Percentiles rank a stretch among this genome's conserved stretches.
Evolutionary conservation across 1,284 basidiomycete species (phyloP).

Genomic region (Stygiomarasmius scandens): DNA sequence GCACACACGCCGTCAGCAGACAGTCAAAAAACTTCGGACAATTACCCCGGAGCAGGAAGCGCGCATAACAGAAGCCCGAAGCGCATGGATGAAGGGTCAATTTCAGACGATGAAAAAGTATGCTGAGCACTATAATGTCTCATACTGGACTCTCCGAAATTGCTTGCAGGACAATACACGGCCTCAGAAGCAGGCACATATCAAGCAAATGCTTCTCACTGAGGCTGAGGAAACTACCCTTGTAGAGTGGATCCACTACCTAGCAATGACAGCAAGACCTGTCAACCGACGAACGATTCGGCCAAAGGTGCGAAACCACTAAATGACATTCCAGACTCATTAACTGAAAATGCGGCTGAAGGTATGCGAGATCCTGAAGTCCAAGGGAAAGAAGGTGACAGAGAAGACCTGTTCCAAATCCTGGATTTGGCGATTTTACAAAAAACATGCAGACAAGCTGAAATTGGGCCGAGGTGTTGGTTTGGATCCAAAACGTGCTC

Average conservation of each 20-base stretch:
- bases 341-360: too few species aligned
- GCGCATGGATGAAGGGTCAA: too few species aligned
- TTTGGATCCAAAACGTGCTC: conserved; percentile 32
- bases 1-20: too few species aligned
- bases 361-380: conserved; percentile 17
- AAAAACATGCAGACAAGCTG: conserved; percentile 22
- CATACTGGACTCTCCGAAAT: too few species aligned
- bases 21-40: too few species aligned
- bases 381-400: background rate
- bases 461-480: conserved; percentile 21
- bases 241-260: conserved; percentile 27
- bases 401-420: conserved; percentile 14
- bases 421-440: conserved; percentile 27
- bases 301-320: conserved; percentile 12
- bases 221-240: conserved; percentile 20
- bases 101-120: too few species aligned
- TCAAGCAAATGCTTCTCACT: conserved; percentile 22
- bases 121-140: too few species aligned
- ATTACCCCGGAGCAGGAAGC: too few species aligned
- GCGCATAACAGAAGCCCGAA: too few species aligned
- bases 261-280: conserved; percentile 18
- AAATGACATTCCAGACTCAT: too few species aligned
- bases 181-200: conserved; percentile 16
- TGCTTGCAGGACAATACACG: background rate
- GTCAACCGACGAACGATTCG: conserved; percentile 21